Percentiles rank a stretch among this genome's conserved stretches.
phyloP scores from a whole-genome alignment of 2,329 filamentous ascomycete species.

The Ceratocystis diversiconidia region DNA sequence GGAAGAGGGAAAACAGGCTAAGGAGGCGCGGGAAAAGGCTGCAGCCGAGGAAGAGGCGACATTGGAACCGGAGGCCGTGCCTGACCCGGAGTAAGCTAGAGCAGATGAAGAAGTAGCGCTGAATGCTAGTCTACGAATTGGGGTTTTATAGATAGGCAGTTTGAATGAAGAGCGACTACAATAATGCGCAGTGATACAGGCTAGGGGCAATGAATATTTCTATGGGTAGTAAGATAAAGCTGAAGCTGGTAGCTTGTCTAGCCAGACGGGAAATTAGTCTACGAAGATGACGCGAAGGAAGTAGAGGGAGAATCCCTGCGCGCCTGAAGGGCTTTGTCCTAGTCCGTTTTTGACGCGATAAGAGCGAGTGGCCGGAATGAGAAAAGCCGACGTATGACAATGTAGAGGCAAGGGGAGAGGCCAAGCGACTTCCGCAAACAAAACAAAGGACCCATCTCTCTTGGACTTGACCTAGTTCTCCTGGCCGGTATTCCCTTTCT shows the following conservation, averaged over 20 bases:
- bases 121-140: not conserved
- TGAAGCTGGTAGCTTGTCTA: too few species aligned
- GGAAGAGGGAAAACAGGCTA: conserved; percentile 28
- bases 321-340: not conserved
- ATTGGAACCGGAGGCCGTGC: not conserved
- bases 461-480: not conserved
- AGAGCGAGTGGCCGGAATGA: not conserved
- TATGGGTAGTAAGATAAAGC: too few species aligned
- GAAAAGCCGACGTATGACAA: not conserved
- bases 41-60: conserved; percentile 3
- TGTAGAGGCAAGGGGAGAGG: not conserved
- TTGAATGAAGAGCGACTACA: not conserved
- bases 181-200: not conserved
- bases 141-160: not conserved
- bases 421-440: not conserved
- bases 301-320: not conserved
- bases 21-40: conserved; percentile 13
- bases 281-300: too few species aligned
- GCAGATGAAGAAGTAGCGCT: not conserved
- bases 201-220: too few species aligned
- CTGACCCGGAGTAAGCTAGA: conserved; percentile 18
- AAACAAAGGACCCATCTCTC: not conserved
- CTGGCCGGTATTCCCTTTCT: not conserved
- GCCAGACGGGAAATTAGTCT: too few species aligned
- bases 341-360: not conserved